These are phyloP conservation scores for Przewalskia tangutica DNA, from an alignment of 257 asterid genomes.

Conservation along the genomic window DNA sequence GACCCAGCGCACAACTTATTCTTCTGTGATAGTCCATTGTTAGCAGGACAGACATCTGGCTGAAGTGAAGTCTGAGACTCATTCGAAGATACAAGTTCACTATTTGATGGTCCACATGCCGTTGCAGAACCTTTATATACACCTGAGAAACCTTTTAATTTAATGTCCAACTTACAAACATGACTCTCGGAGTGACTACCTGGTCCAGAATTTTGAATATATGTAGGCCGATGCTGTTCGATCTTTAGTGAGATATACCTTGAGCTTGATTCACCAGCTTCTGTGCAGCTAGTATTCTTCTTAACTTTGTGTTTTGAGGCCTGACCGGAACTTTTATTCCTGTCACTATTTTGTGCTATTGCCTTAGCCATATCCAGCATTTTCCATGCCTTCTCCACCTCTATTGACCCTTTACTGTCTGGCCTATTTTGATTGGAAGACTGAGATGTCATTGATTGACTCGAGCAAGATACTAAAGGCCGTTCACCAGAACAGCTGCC, in stretches of 20 bases:
- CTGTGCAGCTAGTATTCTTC: slow-evolving; percentile 12
- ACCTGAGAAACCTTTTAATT: slow-evolving; percentile 3
- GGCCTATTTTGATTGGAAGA: slow-evolving; percentile 18
- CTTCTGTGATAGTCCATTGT: neutral
- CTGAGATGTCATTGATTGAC: slow-evolving; percentile 16
- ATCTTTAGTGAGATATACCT: slow-evolving; percentile 8
- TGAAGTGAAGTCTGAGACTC: slow-evolving; percentile 5
- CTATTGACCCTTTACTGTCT: slow-evolving; percentile 13
- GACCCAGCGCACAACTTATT: slow-evolving; percentile 9
- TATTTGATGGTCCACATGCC: slow-evolving; percentile 4
- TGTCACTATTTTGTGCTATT: slow-evolving; percentile 7
- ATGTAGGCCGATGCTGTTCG: slow-evolving; percentile 1
- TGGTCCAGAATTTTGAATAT: too few relatives aligned
- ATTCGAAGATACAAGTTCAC: slow-evolving; percentile 13
- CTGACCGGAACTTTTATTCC: slow-evolving; percentile 1
- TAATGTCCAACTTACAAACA: slow-evolving; percentile 6
- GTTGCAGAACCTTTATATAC: neutral
- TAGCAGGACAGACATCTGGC: neutral
- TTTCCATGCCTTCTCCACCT: slow-evolving; percentile 58
- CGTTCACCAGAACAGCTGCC: slow-evolving; percentile 9
- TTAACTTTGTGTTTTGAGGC: slow-evolving; percentile 19
- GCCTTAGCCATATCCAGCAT: slow-evolving; percentile 59
- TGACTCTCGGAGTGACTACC: neutral
- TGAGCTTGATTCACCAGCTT: slow-evolving; percentile 6
- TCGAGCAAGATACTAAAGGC: slow-evolving; percentile 12